Evolutionary conservation across 495 filamentous ascomycete genomes (phyloP).

Genomic region (Neurospora intermedia): DNA sequence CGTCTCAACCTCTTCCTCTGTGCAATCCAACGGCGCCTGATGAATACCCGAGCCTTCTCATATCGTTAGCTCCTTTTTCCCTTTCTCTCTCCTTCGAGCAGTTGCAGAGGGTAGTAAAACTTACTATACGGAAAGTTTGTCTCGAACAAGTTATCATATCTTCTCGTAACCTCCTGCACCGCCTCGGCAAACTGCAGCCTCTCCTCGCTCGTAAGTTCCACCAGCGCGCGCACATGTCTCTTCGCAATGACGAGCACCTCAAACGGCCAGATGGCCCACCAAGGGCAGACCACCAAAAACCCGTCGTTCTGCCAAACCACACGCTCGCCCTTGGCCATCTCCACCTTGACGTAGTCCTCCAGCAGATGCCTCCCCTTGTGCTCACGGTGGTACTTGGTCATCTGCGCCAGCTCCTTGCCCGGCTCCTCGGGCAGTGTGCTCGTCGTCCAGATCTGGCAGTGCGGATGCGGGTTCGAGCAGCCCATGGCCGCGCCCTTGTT

Average conservation of each 20-base stretch:
- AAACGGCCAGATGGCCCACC: slow-evolving; percentile 97
- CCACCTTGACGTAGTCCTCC: slow-evolving; percentile 76
- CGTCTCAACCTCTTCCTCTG: slow-evolving; percentile 68
- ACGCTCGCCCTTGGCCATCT: slow-evolving; percentile 70
- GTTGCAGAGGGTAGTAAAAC: slow-evolving; percentile 2
- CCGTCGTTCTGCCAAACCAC: slow-evolving; percentile 75
- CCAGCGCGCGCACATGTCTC: slow-evolving; percentile 65
- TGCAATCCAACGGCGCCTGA: slow-evolving; percentile 85
- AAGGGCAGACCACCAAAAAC: slow-evolving; percentile 82
- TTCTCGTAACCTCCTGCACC: slow-evolving; percentile 72
- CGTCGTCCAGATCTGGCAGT: slow-evolving; percentile 94
- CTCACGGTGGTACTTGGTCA: slow-evolving; percentile 63
- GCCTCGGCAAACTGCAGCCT: slow-evolving; percentile 63
- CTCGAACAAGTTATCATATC: slow-evolving; percentile 96
- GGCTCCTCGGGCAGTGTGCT: slow-evolving; percentile 84
- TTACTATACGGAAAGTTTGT: slow-evolving; percentile 89
- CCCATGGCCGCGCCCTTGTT: slow-evolving; percentile 98
- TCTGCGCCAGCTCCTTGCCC: slow-evolving; percentile 59
- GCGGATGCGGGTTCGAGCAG: slow-evolving; percentile 96
- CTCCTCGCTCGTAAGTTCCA: slow-evolving; percentile 65
- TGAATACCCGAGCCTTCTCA: slow-evolving; percentile 62
- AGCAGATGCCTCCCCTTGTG: slow-evolving; percentile 63
- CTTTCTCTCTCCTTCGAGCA: neutral
- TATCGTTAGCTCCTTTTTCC: slow-evolving; percentile 1
- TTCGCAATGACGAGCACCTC: slow-evolving; percentile 87